Evolutionary conservation across 495 filamentous ascomycete species (phyloP), one percentile per base, ranked within the genome.

Genomic region (Penicillium antarcticum): DNA sequence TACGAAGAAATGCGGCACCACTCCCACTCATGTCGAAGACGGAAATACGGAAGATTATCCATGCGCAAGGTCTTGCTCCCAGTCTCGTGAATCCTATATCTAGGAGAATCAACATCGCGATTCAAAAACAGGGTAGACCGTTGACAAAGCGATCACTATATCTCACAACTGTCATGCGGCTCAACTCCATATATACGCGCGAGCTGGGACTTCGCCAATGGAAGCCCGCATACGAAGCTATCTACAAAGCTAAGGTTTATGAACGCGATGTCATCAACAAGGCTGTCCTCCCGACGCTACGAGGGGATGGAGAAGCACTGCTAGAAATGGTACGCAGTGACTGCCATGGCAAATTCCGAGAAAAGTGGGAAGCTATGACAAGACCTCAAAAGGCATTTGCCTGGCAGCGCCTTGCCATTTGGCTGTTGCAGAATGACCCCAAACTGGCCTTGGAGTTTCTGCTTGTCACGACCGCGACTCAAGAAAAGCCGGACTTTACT

Each of bases 351-450:
- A 58, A 40, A 3, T 76, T 86, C 59, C 58, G 62, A 41, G 55
- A 68, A 14, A 46, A 51, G n/a, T 85, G 80, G 81, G 53, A 61
- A 3, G 34, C 26, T 18, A 42, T 73, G 34, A 19, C 58, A 11
- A 56, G 46, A 14, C 10, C 42, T 2, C 53, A 34, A 13, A 78
- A 75, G 33, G 52, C 64, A 29, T 34, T 10, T 18, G 48, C 60
- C 32, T 88, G 84, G 85, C 68, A 70, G 29, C 55, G 69, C 2
- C 48, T 83, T 19, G 79, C 86, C 45, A 63, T 81, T 14, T 74
- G 72, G 58, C 61, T 80, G 21, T 55, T 88, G 21, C 56, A 70
- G n/a, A 68, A 74, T 42, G 63, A 65, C 23, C 77, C 76, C 1
- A 53, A 66, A 16, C 52, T 60, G 26, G 61, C 77, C 3, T 60